Base-by-base conservation (phyloP, 2,329 filamentous ascomycete species). In the Fusarium incarnatum region DNA sequence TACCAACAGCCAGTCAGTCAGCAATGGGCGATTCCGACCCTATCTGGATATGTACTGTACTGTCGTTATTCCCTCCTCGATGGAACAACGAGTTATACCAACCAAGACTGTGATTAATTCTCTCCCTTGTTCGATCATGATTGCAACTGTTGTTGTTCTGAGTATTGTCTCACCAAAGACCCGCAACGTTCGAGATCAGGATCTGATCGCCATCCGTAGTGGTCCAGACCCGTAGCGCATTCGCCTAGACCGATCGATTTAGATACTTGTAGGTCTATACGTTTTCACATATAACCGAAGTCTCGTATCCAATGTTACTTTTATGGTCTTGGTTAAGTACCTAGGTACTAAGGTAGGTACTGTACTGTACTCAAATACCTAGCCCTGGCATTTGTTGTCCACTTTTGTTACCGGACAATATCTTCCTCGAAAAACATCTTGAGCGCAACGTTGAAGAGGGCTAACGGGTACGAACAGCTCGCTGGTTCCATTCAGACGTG, bases 161-260 rank as follows among this genome's bases (percentile, higher is more conserved):
- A 55, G 27, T 28, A 15, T 42, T 28, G 49, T 41, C 49, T 52
- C 13, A 28, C 37, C 13, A 42, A 41, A 40, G 66, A 48, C 54
- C 63, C 58, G 42, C 60, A 74, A 72, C 46, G 61, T 59, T 72
- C 57, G 64, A 73, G 60, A 64, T 64, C 47, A 55, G 48, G 22
- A 42, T 55, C n/a, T 28, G 41, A 54, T 42, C 42, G 12, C 25
- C 37, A 49, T 48, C 28, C 34, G 25, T 37, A 28, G 64, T 54
- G 57, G 72, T 69, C 71, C 52, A 71, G 69, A 58, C 67, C 61
- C 34, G 67, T 74, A 67, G 67, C 69, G 64, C 56, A 48, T 22
- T 37, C 58, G 67, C 56, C 69, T 52, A 74, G 71, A 74, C 71
- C 57, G 56, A 70, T 72, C 71, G 60, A 53, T 49, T 56, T 27